A percentile compares a stretch with the other conserved stretches of the same genome.
These are phyloP conservation scores for Diversispora epigaea DNA, from an alignment of 192 early-diverging fungal genomes.

Conservation along the genomic window DNA sequence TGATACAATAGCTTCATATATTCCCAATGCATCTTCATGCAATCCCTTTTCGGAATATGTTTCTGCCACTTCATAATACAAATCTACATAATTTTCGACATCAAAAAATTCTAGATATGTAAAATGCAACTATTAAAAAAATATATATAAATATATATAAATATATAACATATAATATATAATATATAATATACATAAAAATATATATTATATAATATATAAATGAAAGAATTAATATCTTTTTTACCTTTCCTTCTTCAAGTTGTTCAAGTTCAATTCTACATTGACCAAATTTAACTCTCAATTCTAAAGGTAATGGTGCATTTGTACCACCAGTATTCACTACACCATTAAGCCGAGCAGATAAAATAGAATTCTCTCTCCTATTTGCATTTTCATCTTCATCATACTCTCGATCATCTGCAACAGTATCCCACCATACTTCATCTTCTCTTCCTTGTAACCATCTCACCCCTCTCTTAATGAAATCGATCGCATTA, in stretches of 20 bases:
- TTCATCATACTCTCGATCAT: conserved; percentile 61
- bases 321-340: conserved; percentile 30
- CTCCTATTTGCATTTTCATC: conserved; percentile 39
- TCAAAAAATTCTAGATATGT: conserved; percentile 53
- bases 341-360: neutral
- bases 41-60: conserved; percentile 65
- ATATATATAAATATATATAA: neutral
- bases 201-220: neutral
- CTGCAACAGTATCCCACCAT: conserved; percentile 62
- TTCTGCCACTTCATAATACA: conserved; percentile 74
- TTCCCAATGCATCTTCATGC: conserved; percentile 61
- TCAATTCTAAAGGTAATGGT: conserved; percentile 78
- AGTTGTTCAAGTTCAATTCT: conserved; percentile 68
- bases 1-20: conserved; percentile 55
- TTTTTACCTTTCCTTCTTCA: conserved; percentile 63
- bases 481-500: conserved; percentile 66
- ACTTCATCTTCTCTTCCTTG: conserved; percentile 66
- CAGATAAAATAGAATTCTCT: neutral
- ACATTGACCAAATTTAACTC: conserved; percentile 81
- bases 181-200: neutral
- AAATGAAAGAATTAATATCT: neutral
- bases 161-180: too few species aligned
- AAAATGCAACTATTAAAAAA: conserved; percentile 63
- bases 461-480: conserved; percentile 65
- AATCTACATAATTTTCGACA: conserved; percentile 59